Conservation (phyloP, 352 stramenopile species). For the Phytopythium ostracodes region DNA sequence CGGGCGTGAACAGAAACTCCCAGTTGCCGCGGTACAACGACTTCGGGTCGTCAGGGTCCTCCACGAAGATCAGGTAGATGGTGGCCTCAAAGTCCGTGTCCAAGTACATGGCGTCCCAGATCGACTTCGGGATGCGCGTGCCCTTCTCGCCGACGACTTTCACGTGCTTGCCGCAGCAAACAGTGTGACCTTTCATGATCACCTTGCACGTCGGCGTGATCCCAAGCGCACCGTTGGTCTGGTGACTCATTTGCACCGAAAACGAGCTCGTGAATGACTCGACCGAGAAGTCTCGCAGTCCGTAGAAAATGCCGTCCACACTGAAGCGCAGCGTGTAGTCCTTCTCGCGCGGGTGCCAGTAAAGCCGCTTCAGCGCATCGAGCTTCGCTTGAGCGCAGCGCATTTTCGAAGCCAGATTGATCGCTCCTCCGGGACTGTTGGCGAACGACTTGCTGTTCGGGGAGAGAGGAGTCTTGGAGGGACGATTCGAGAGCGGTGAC, state of each 20-base stretch:
- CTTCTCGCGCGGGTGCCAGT: constrained; percentile 71
- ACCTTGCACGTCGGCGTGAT: constrained; percentile 69
- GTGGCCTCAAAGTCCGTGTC: constrained; percentile 60
- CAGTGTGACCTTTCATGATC: constrained; percentile 51
- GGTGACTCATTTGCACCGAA: constrained; percentile 58
- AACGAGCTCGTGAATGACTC: constrained; percentile 60
- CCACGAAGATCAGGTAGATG: constrained; percentile 61
- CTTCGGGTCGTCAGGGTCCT: constrained; percentile 36
- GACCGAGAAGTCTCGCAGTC: constrained; percentile 64
- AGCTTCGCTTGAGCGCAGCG: constrained; percentile 66
- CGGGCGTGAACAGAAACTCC: constrained; percentile 56
- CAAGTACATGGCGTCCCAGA: constrained; percentile 79
- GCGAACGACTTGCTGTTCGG: constrained; percentile 3
- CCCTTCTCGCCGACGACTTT: constrained; percentile 76
- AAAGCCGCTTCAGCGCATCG: constrained; percentile 58
- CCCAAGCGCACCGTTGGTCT: constrained; percentile 58
- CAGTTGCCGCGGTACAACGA: constrained; percentile 39
- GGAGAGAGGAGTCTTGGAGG: constrained; percentile 11
- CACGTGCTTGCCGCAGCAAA: constrained; percentile 67
- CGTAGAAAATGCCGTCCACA: constrained; percentile 78
- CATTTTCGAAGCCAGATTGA: constrained; percentile 54
- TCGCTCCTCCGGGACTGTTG: constrained; percentile 36
- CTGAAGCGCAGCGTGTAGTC: constrained; percentile 74
- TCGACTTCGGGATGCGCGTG: constrained; percentile 68
- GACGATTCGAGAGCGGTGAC: constrained; percentile 4